These are phyloP conservation scores for Sarocladiaceae sp. DNA, from an alignment of 2,329 filamentous ascomycete genomes.

Conservation along the genomic window DNA sequence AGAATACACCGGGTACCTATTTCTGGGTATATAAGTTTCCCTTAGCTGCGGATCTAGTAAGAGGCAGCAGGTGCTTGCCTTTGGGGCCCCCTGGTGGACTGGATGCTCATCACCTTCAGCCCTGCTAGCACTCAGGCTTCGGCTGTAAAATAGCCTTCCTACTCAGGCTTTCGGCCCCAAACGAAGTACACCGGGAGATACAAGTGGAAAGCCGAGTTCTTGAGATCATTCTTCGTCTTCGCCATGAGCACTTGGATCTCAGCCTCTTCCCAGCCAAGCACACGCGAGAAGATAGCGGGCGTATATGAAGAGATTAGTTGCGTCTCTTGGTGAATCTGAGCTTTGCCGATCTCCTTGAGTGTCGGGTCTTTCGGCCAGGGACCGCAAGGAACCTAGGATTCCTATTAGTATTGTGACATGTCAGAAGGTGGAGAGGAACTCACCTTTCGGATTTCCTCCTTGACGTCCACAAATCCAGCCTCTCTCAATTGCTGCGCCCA, in stretches of 20 bases:
- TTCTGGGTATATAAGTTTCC: too few relatives aligned
- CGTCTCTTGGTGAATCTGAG: slow-evolving; percentile 12
- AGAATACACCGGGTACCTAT: too few relatives aligned
- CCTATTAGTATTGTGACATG: slow-evolving; percentile 3
- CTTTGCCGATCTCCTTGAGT: slow-evolving; percentile 31
- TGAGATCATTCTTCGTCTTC: slow-evolving; percentile 15
- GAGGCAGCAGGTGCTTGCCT: too few relatives aligned
- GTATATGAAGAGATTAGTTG: slow-evolving; percentile 16
- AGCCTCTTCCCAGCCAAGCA: slow-evolving; percentile 13
- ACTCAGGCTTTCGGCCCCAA: slow-evolving; percentile 15
- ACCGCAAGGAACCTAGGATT: slow-evolving; percentile 15
- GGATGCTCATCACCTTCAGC: background rate
- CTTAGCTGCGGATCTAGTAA: too few relatives aligned
- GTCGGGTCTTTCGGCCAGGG: slow-evolving; percentile 36
- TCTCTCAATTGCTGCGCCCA: slow-evolving; percentile 50
- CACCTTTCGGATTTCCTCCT: slow-evolving; percentile 57
- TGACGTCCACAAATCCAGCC: slow-evolving; percentile 77
- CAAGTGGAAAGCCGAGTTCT: slow-evolving; percentile 13
- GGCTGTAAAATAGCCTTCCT: too few relatives aligned
- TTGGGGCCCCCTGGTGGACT: too few relatives aligned
- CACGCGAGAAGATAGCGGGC: slow-evolving; percentile 13
- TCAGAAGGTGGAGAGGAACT: background rate
- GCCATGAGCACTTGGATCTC: slow-evolving; percentile 17
- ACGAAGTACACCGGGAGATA: slow-evolving; percentile 18
- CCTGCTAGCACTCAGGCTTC: too few relatives aligned